Conservation (phyloP, 495 filamentous ascomycete genomes). For the Aspergillus cristatus region DNA sequence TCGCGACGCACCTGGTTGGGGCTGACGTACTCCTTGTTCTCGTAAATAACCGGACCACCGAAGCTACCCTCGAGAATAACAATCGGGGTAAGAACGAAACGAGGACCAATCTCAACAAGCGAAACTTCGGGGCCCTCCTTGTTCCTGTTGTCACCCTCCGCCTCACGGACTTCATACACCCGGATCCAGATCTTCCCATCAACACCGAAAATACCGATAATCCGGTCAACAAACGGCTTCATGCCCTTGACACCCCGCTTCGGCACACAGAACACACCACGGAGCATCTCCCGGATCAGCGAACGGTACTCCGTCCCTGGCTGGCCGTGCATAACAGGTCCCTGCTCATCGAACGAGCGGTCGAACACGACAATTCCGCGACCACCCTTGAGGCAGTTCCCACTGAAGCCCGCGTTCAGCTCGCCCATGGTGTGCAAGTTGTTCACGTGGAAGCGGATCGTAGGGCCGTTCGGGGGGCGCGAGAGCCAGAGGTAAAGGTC, state of each 20-base stretch:
- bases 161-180: constrained; percentile 86
- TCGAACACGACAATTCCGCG: constrained; percentile 95
- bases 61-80: constrained; percentile 93
- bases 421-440: constrained; percentile 91
- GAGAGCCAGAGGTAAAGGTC: constrained; percentile 92
- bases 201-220: constrained; percentile 84
- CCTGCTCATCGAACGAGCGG: constrained; percentile 63
- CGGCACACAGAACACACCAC: constrained; percentile 89
- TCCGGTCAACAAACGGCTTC: constrained; percentile 94
- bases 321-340: constrained; percentile 32
- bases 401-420: constrained; percentile 73
- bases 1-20: constrained; percentile 90
- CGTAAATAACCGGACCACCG: constrained; percentile 93
- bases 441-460: constrained; percentile 58
- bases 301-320: constrained; percentile 36
- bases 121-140: constrained; percentile 57
- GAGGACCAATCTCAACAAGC: constrained; percentile 87
- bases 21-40: constrained; percentile 96
- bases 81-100: constrained; percentile 92
- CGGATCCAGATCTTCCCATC: constrained; percentile 97
- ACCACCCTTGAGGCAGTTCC: constrained; percentile 92
- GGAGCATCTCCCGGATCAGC: constrained; percentile 61
- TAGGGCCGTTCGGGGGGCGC: constrained; percentile 92
- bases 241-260: constrained; percentile 68
- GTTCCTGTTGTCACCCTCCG: constrained; percentile 45